Evolutionary conservation across 2,329 filamentous ascomycete species (phyloP), one percentile per base, ranked within the genome.

Genomic region (Colletotrichum sp.): DNA sequence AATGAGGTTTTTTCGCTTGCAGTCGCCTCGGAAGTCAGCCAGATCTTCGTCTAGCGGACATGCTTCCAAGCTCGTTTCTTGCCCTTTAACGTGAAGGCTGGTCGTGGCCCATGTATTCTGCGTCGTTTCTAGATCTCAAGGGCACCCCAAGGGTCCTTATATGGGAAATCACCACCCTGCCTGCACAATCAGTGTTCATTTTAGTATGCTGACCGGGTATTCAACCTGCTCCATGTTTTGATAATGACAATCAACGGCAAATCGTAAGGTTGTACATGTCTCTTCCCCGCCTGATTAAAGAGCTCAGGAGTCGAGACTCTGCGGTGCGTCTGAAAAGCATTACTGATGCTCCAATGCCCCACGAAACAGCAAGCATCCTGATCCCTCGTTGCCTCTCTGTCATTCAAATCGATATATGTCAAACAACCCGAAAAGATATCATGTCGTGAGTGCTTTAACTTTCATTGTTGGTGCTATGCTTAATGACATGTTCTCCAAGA

Each of bases 351-450:
- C 36, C 36, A 39, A 18, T 3, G 16, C 1, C 13, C 7, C 0
- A 16, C 36, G 8, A 2, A 44, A 44, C 39, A 44, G 39, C 39
- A 6, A 4, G 39, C 2, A 3, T 48, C 39, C 39, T 48, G 0
- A 4, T 48, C 0, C 39, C 39, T 48, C 39, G 39, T 4, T 48
- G 18, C 1, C 18, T n/a, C 18, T 0, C 18, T 48, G 9, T 48
- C n/a, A 48, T 48, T 48, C 39, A 48, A 7, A 48, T 0, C 18
- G 5, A 48, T 12, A 48, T 2, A 2, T 12, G 18, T 4, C 9
- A 12, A 48, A 48, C 5, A 12, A 0, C 9, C 9, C 9, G 39
- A n/a, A n/a, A n/a, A 1, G 0, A 48, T n/a, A 1, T 7, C 5
- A 12, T n/a, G 9, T 48, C 9, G 2, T 48, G n/a, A n/a, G 5